Conservation (phyloP, 208 protist genomes). For the Trypanosoma rangeli region DNA sequence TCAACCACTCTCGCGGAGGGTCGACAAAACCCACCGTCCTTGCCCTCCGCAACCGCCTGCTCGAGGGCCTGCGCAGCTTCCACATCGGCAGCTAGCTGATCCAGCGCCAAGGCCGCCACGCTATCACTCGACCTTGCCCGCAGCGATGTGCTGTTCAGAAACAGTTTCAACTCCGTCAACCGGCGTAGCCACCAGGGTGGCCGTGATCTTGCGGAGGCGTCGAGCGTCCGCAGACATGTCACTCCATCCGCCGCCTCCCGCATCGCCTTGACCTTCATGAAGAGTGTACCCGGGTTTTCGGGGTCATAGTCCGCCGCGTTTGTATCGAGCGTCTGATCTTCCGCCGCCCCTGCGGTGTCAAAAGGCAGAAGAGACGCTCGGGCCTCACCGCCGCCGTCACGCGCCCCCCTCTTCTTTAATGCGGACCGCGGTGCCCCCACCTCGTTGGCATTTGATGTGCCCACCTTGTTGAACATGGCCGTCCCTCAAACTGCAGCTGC, state of each 20-base stretch:
- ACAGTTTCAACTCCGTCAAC: slow-evolving; percentile 47
- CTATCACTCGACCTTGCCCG: neutral
- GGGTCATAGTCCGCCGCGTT: slow-evolving; percentile 25
- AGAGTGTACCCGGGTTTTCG: slow-evolving; percentile 23
- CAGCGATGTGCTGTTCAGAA: slow-evolving; percentile 32
- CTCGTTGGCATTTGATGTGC: neutral
- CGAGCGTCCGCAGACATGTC: neutral
- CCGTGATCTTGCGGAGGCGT: neutral
- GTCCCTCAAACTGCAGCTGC: neutral
- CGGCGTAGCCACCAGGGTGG: slow-evolving; percentile 50
- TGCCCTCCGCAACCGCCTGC: slow-evolving; percentile 19
- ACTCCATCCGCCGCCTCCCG: neutral
- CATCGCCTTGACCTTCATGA: slow-evolving; percentile 17
- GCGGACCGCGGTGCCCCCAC: neutral
- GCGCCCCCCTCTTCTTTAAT: neutral
- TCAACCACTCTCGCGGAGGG: slow-evolving; percentile 4
- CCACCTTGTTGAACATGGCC: slow-evolving; percentile 18
- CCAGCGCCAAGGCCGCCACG: slow-evolving; percentile 29
- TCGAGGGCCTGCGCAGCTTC: slow-evolving; percentile 29
- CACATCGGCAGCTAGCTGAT: slow-evolving; percentile 37
- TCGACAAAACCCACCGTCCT: slow-evolving; percentile 18
- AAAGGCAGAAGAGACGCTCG: neutral
- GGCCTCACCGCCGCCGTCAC: neutral
- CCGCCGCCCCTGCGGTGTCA: neutral
- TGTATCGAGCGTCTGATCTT: neutral